These are phyloP conservation scores for Coprinellus micaceus DNA, from an alignment of 768 basidiomycete genomes.

Conservation along the genomic window DNA sequence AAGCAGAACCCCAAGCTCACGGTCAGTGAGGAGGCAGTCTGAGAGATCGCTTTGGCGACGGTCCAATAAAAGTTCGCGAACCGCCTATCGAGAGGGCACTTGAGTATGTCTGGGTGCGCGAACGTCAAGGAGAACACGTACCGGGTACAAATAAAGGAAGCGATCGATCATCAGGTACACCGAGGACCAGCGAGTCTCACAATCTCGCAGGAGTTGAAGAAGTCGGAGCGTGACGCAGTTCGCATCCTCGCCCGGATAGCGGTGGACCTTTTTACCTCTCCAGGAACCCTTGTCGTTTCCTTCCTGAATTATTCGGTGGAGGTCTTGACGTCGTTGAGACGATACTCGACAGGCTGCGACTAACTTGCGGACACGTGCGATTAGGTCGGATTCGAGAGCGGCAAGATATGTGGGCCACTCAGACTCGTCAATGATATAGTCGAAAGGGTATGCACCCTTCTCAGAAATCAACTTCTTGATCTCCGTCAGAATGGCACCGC, in stretches of 20 bases:
- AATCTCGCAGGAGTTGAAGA: slow-evolving; percentile 3
- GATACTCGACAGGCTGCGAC: slow-evolving; percentile 29
- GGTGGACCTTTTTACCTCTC: background rate
- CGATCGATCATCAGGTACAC: slow-evolving; percentile 6
- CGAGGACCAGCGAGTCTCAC: slow-evolving; percentile 9
- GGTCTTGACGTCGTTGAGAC: slow-evolving; percentile 26
- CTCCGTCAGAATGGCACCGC: slow-evolving; percentile 14
- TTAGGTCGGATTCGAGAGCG: slow-evolving; percentile 22
- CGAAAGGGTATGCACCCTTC: slow-evolving; percentile 1
- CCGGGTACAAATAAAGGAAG: background rate
- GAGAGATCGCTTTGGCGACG: background rate
- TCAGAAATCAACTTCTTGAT: slow-evolving; percentile 2
- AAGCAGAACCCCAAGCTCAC: slow-evolving; percentile 9
- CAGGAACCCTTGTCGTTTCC: slow-evolving; percentile 19
- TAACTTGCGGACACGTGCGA: slow-evolving; percentile 20
- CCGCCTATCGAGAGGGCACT: slow-evolving; percentile 5
- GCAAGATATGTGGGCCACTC: slow-evolving; percentile 13
- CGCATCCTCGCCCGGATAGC: background rate
- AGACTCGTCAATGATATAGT: too few species aligned
- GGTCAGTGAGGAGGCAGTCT: slow-evolving; percentile 16
- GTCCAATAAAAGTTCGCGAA: too few species aligned
- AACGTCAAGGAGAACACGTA: background rate
- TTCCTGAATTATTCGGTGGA: slow-evolving; percentile 21
- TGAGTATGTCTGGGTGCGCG: background rate
- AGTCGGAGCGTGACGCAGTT: slow-evolving; percentile 1